Base-by-base conservation (phyloP, 768 basidiomycete genomes). In the Clathrus columnatus region DNA sequence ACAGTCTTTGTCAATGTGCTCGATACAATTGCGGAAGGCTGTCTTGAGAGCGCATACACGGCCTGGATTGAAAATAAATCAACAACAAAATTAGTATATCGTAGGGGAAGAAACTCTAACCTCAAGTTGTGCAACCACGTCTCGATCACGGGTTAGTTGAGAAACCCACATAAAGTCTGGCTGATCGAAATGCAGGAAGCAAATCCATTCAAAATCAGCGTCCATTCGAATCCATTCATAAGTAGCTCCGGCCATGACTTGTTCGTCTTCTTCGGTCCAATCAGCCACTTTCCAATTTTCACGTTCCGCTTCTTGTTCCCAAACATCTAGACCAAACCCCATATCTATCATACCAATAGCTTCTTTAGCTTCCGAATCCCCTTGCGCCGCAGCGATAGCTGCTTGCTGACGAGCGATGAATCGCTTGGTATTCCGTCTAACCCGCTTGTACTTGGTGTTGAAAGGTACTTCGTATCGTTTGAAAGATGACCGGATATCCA, bases 151-250 rank as follows among this genome's bases (percentile, higher is more conserved):
- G 69, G 95, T 91, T 50, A 99, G 73, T 67, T 98, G 96, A 41
- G 86, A 91, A 20, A 95, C 88, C 93, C 94, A 99, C 91, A 95
- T 95, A 64, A 93, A 98, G 72, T 94, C 93, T 43, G 91, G 91
- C 71, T 97, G 92, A 50, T 94, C 88, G 60, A 95, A 98, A 59
- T 83, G 83, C 59, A 97, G 80, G 36, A 78, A 79, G n/a, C 91
- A 87, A 53, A 98, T 88, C 96, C 96, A 99, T 71, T 99, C 96
- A 68, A 96, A 94, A 67, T 99, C 96, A 16, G 96, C 93, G 65
- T 99, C 96, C 78, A 98, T 90, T 59, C 96, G 77, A 57, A 99
- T 98, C 95, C 95, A 99, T 70, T 99, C 96, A 69, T 97, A 99
- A 2, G 92, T 95, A 59, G 95, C 94, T 17, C 90, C 90, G 36